Evolutionary conservation across 179 eudicot genomes (phyloP).

Genomic region (Pouteria campechiana): DNA sequence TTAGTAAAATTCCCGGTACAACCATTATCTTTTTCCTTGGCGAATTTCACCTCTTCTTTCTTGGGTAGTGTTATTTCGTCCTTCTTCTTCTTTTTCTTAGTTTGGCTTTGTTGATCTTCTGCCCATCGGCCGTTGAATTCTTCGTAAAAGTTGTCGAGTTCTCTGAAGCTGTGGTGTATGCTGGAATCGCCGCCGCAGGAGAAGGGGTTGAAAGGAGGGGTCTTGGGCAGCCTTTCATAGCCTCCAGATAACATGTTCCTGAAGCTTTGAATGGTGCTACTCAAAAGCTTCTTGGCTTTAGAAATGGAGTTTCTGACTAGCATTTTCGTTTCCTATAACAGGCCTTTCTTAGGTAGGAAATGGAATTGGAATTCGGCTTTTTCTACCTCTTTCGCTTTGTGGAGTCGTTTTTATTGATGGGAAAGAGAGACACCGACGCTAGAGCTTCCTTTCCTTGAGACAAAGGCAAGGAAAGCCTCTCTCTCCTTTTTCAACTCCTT

Average conservation of each 20-base stretch:
- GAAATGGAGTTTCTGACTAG: conserved; percentile 35
- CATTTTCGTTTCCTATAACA: too few species aligned
- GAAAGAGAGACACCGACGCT: too few species aligned
- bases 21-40: too few species aligned
- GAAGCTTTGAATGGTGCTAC: conserved; percentile 31
- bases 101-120: not conserved
- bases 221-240: conserved; percentile 45
- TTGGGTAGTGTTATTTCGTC: too few species aligned
- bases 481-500: too few species aligned
- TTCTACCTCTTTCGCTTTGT: not conserved
- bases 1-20: too few species aligned
- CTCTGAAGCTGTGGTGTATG: conserved; percentile 9
- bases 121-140: conserved; percentile 25
- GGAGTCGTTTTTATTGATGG: too few species aligned
- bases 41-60: too few species aligned
- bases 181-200: conserved; percentile 13
- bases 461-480: too few species aligned
- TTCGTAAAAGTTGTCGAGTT: conserved; percentile 28
- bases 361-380: not conserved
- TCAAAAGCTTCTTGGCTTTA: conserved; percentile 46
- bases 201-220: conserved; percentile 22
- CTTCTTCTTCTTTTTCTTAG: conserved; percentile 6
- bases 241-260: conserved; percentile 28
- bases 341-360: not conserved
- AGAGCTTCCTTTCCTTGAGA: too few species aligned